phyloP scores from a whole-genome alignment of 306 rosid species.

The Rosa lucieae region DNA sequence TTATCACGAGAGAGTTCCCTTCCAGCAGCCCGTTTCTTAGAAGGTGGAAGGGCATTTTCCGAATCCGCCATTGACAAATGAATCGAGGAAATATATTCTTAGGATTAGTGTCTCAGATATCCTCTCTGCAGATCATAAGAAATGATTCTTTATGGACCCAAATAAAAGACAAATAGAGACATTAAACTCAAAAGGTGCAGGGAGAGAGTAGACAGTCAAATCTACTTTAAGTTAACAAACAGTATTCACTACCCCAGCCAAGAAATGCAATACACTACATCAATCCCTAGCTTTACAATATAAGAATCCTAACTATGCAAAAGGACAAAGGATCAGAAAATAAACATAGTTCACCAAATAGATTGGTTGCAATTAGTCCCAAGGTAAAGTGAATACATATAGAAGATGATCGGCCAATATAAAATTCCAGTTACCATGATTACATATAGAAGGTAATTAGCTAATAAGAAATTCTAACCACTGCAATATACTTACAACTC shows the following conservation, averaged over 20 bases:
- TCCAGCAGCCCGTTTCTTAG: constrained; percentile 96
- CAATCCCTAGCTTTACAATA: background rate
- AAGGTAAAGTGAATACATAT: background rate
- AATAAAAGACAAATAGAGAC: background rate
- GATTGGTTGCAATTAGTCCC: background rate
- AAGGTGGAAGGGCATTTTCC: constrained; percentile 58
- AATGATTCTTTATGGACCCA: constrained; percentile 7
- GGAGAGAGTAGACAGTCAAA: background rate
- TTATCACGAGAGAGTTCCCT: constrained; percentile 82
- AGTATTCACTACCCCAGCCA: background rate
- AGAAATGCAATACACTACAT: background rate
- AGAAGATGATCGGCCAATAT: background rate
- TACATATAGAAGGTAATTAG: background rate
- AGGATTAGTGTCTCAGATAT: constrained; percentile 1
- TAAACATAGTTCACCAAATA: background rate
- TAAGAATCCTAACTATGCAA: background rate
- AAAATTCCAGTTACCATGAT: background rate
- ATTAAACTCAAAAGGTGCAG: background rate
- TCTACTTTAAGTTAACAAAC: background rate
- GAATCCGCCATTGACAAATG: constrained; percentile 68
- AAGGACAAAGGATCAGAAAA: background rate
- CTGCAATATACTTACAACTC: background rate
- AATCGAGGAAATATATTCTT: constrained; percentile 14
- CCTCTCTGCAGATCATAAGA: constrained; percentile 38
- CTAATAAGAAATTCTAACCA: background rate